Evolutionary conservation across 306 rosid genomes (phyloP), one percentile per base, ranked within the genome.

Genomic region (Trifolium fragiferum): DNA sequence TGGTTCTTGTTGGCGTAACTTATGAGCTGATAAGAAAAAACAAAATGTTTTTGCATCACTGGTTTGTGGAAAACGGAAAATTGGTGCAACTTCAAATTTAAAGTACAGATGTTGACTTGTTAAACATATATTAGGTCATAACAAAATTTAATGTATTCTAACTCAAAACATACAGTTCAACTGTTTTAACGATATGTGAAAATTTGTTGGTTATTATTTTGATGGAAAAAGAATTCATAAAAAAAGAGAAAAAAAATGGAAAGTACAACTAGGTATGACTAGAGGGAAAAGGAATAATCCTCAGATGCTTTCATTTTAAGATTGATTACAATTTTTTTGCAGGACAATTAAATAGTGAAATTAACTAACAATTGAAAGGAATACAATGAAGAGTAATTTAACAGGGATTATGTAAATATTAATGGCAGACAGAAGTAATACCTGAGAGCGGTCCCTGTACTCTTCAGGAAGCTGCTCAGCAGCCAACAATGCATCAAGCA

Each of bases 391-490:
- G 32, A 58, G 61, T 68, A 75, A 69, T 57, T 51, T 74, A 60
- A 61, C 33, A 69, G 16, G n/a, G 73, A 70, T 50, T 10, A 14
- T 9, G n/a, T 14, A 57, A 61, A 74, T 27, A 73, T 46, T 33
- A 43, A 59, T 21, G 64, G 71, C 7, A 60, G 47, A 64, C 7
- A 38, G 49, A 78, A 63, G 74, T 30, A 68, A 41, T 83, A 95
- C 99, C 97, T 95, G 99, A 80, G 77, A 40, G 59, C 89, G 96
- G 76, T 89, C 93, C 75, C 87, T 86, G 80, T 89, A 95, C 79
- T 95, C 99, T 78, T 90, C 98, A 23, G 99, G 99, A 73, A 95
- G 98, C 86, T 86, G 93, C 84, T 95, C 99, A 6, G 99, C 84
- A 59, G 98, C 96, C 89, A 95, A 84, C 73, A 95, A 80, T 30